phyloP scores from a whole-genome alignment of 306 rosid species.

The Sechiopsis laciniata region DNA sequence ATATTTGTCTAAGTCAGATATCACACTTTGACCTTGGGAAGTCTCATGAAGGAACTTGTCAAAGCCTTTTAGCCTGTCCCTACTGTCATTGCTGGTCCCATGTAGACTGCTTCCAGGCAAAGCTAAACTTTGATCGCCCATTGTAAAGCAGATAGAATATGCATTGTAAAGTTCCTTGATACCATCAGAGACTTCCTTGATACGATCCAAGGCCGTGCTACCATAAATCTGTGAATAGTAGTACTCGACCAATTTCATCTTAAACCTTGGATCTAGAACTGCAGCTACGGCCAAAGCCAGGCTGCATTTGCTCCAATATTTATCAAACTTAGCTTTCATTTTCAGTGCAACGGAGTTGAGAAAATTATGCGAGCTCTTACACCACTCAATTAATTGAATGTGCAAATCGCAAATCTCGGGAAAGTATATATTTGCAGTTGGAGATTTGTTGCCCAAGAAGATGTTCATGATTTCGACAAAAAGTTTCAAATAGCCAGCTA shows the following conservation, averaged over 20 bases:
- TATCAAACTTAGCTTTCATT: conserved; percentile 78
- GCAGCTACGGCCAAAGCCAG: conserved; percentile 79
- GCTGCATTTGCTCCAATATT: conserved; percentile 92
- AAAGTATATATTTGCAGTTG: conserved; percentile 73
- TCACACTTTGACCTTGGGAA: conserved; percentile 54
- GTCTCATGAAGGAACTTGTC: conserved; percentile 89
- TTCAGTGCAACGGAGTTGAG: conserved; percentile 59
- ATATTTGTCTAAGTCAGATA: conserved; percentile 86
- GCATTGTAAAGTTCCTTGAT: conserved; percentile 78
- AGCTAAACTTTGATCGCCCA: conserved; percentile 85
- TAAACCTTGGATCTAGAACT: conserved; percentile 86
- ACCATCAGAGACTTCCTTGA: conserved; percentile 80
- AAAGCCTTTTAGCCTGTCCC: conserved; percentile 87
- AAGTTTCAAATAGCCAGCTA: conserved; percentile 65
- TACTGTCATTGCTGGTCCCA: conserved; percentile 48
- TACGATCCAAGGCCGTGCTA: conserved; percentile 73
- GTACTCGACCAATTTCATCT: conserved; percentile 90
- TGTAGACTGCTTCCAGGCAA: conserved; percentile 79
- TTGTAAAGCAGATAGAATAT: conserved; percentile 68
- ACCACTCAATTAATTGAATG: conserved; percentile 79
- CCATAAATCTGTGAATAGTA: conserved; percentile 93
- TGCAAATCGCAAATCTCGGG: conserved; percentile 90
- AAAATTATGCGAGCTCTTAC: conserved; percentile 68
- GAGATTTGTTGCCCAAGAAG: conserved; percentile 54
- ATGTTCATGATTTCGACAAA: conserved; percentile 63